Base-by-base conservation (phyloP, 345 rosid genomes). In the Hibiscus trionum region DNA sequence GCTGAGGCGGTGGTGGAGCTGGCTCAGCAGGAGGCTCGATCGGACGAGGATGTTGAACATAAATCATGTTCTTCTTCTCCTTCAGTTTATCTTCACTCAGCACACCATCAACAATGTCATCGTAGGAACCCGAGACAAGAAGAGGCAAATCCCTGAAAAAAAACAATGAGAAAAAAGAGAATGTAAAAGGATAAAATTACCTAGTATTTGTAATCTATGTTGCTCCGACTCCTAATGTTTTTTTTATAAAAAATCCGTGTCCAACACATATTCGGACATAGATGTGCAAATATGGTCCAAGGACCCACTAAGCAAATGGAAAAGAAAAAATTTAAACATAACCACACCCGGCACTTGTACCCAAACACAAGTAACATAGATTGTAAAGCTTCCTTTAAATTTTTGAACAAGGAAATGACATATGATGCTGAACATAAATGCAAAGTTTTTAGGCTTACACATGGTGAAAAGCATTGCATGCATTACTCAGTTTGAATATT, bases 11-110 rank as follows among this genome's bases (percentile, higher is more conserved):
- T 8, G 98, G 98, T 75, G 97, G 97, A 58, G 97, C 88, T 73
- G 94, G 83, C 87, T 90, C 97, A 24, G 98, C 94, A 70, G 98
- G 98, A 37, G 97, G 97, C 80, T 95, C 97, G 60, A 95, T 88
- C 11, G 94, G 97, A 73, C 87, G 85, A 62, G 99, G 98, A 83
- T 95, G 99, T 77, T 95, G 93, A 55, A 90, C 83, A 79, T 88
- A 93, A 52, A 88, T 86, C 4, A 88, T 92, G 52, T 89, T 77
- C 79, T 92, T 95, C 66, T 90, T 94, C 61, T 59, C 73, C 84
- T 91, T 95, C 79, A 95, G 72, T 79, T 82, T 75, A 70, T 70
- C 75, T 66, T 83, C 86, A 61, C 72, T 27, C 19, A 74, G 39
- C 49, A 29, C 58, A 27, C 69, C 91, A 77, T 83, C 84, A 73